Percentiles rank a stretch among this genome's conserved stretches.
Conservation (phyloP, 176 grass and related monocot species). For the Triticum urartu region DNA sequence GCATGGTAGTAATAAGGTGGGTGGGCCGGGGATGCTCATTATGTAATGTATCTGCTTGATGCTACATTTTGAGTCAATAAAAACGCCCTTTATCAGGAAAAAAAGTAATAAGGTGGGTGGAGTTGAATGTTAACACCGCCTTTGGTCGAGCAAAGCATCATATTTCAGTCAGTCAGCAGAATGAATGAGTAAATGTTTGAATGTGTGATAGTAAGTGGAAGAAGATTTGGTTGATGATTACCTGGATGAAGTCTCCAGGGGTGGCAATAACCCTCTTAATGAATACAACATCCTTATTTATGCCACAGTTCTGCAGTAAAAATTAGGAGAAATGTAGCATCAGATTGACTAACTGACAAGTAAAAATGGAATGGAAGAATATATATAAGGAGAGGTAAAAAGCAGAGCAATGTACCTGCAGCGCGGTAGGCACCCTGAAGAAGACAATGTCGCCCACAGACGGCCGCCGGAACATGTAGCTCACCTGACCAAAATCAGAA, state of each 20-base stretch:
- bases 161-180: no score
- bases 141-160: no score
- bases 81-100: no score
- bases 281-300: conserved; percentile 45
- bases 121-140: no score
- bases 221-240: neutral
- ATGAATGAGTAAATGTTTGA: no score
- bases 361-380: neutral
- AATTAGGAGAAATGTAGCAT: neutral
- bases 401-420: conserved; percentile 19
- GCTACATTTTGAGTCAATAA: no score
- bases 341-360: neutral
- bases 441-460: conserved; percentile 51
- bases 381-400: no score
- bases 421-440: neutral
- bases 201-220: no score
- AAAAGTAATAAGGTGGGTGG: neutral
- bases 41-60: no score
- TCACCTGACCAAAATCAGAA: neutral
- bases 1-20: no score
- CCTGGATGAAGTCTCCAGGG: conserved; percentile 52
- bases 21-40: no score
- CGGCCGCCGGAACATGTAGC: conserved; percentile 39
- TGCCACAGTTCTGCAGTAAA: conserved; percentile 25
- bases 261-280: conserved; percentile 35